phyloP scores from a whole-genome alignment of 768 basidiomycete genomes.

The Phanerochaete sordida region DNA sequence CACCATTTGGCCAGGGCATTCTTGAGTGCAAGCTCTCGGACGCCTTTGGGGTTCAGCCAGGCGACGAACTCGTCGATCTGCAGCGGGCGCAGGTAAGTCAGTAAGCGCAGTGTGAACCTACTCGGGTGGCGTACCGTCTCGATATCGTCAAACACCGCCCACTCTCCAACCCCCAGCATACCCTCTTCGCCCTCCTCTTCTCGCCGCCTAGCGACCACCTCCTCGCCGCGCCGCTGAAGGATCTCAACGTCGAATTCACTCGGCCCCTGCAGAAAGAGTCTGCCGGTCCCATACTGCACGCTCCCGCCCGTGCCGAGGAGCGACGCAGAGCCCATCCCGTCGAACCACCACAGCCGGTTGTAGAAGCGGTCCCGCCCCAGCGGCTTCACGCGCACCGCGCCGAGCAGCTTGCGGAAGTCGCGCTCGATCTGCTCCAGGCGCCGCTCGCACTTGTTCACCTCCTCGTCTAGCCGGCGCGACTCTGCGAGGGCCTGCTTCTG shows the following conservation, averaged over 20 bases:
- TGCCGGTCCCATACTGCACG: slow-evolving; percentile 82
- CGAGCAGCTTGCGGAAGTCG: slow-evolving; percentile 88
- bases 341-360: slow-evolving; percentile 98
- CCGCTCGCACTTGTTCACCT: slow-evolving; percentile 78
- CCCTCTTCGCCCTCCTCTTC: slow-evolving; percentile 83
- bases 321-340: slow-evolving; percentile 86
- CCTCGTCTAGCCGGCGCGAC: slow-evolving; percentile 82
- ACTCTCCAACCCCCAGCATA: slow-evolving; percentile 71
- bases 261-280: slow-evolving; percentile 91
- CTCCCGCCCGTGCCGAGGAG: slow-evolving; percentile 76
- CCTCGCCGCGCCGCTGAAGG: slow-evolving; percentile 53
- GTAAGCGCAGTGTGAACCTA: neutral
- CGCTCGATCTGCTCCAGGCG: slow-evolving; percentile 86
- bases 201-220: slow-evolving; percentile 53
- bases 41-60: slow-evolving; percentile 92
- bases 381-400: slow-evolving; percentile 82
- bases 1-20: slow-evolving; percentile 79
- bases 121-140: slow-evolving; percentile 70
- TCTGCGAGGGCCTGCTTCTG: slow-evolving; percentile 81
- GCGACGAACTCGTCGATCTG: slow-evolving; percentile 80
- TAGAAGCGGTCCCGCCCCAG: slow-evolving; percentile 91
- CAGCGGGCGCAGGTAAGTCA: neutral
- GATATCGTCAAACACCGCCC: slow-evolving; percentile 85
- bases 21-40: slow-evolving; percentile 81
- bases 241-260: slow-evolving; percentile 76